Percentiles rank a stretch among this genome's conserved stretches.
Conservation (phyloP, 495 filamentous ascomycete species). For the Cercophora samala region DNA sequence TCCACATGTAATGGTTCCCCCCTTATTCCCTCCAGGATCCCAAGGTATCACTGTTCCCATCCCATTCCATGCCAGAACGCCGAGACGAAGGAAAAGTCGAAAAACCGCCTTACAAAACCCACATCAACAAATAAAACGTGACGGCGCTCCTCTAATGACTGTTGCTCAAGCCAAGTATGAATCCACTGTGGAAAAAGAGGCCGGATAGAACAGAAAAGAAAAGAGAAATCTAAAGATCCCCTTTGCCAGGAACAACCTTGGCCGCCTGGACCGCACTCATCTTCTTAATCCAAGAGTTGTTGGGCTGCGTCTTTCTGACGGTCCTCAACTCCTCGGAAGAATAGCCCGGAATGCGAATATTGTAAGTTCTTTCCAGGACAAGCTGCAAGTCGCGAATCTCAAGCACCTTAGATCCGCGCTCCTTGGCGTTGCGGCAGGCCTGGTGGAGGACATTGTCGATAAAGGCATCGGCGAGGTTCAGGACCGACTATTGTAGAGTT, state of each 20-base stretch:
- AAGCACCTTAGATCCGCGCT: constrained; percentile 79
- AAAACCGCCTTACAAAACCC: background rate
- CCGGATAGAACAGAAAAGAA: background rate
- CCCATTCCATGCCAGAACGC: background rate
- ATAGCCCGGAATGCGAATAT: constrained; percentile 95
- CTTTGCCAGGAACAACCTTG: constrained; percentile 66
- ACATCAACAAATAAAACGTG: background rate
- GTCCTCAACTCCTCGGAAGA: constrained; percentile 90
- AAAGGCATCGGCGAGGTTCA: constrained; percentile 89
- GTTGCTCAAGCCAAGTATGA: background rate
- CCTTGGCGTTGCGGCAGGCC: constrained; percentile 88
- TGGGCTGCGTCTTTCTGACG: constrained; percentile 85
- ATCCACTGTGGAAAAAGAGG: background rate
- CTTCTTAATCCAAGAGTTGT: constrained; percentile 85
- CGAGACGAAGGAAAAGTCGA: background rate
- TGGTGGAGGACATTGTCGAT: constrained; percentile 83
- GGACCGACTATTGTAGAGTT: constrained; percentile 59
- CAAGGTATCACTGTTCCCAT: background rate
- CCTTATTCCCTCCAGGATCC: background rate
- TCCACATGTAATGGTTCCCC: background rate
- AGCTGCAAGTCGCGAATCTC: constrained; percentile 94
- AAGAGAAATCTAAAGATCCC: constrained; percentile 37
- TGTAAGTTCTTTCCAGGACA: constrained; percentile 93
- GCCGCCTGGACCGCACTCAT: constrained; percentile 93
- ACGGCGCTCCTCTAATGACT: background rate